Percentiles rank a stretch among this genome's conserved stretches.
phyloP scores from a whole-genome alignment of 306 rosid species.

The Quillaja saponaria region DNA sequence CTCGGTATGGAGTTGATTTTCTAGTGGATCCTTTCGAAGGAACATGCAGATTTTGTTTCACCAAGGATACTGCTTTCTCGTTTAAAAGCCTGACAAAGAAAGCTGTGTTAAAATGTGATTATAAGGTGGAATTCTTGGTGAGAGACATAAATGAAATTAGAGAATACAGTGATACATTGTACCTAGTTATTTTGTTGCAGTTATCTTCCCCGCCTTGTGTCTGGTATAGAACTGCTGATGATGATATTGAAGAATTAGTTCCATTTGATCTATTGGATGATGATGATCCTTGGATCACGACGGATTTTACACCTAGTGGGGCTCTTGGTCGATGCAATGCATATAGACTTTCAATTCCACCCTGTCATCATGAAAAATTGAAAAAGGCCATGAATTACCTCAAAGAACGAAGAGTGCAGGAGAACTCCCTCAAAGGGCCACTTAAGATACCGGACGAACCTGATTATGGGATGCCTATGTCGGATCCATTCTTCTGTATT shows the following conservation, averaged over 20 bases:
- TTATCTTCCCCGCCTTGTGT: conserved; percentile 67
- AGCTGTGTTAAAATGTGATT: conserved; percentile 73
- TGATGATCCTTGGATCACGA: conserved; percentile 93
- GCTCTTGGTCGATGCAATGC: conserved; percentile 77
- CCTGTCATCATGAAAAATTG: conserved; percentile 67
- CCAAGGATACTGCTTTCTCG: conserved; percentile 58
- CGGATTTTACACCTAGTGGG: conserved; percentile 86
- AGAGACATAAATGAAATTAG: conserved; percentile 64
- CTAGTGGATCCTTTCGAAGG: conserved; percentile 78
- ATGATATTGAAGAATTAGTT: conserved; percentile 61
- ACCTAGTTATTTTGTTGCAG: conserved; percentile 55
- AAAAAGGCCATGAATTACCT: conserved; percentile 54
- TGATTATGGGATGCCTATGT: conserved; percentile 50
- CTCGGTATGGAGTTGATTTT: conserved; percentile 61
- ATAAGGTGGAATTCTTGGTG: conserved; percentile 66
- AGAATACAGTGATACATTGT: conserved; percentile 45
- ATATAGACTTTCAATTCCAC: conserved; percentile 70
- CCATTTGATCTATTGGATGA: conserved; percentile 73
- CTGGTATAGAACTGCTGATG: conserved; percentile 86
- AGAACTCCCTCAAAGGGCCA: conserved; percentile 28
- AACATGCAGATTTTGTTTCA: conserved; percentile 71
- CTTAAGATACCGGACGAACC: conserved; percentile 58
- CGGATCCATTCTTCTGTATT: conserved; percentile 62
- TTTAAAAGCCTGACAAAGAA: conserved; percentile 41
- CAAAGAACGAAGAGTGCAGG: conserved; percentile 50